Conservation (phyloP, 768 basidiomycete species). For the Astraeus odoratus region DNA sequence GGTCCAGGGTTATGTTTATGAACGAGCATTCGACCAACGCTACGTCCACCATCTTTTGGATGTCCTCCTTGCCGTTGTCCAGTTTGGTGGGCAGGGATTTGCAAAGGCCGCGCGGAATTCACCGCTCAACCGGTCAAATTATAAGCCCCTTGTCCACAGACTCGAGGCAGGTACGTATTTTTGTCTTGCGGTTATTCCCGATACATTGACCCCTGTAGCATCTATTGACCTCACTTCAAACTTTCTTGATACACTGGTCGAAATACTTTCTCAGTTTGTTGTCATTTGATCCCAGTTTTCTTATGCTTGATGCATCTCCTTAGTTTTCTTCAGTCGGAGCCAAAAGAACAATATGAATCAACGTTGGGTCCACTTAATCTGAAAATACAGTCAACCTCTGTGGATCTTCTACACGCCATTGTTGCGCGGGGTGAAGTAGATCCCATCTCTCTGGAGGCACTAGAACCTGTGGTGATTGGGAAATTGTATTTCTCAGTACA, state of each 20-base stretch:
- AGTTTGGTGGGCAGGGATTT: conserved; percentile 88
- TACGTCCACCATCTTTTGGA: conserved; percentile 71
- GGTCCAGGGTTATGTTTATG: conserved; percentile 61
- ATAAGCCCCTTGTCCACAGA: conserved; percentile 54
- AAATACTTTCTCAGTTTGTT: conserved; percentile 66
- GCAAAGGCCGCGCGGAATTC: conserved; percentile 65
- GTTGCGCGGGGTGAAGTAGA: conserved; percentile 80
- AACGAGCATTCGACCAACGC: conserved; percentile 70
- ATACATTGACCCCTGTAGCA: conserved; percentile 11
- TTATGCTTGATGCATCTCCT: conserved; percentile 3
- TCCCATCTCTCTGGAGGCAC: conserved; percentile 43
- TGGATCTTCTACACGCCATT: conserved; percentile 80
- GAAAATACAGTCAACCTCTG: conserved; percentile 61
- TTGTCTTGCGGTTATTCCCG: background rate
- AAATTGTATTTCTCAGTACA: conserved; percentile 76
- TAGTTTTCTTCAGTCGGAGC: conserved; percentile 78
- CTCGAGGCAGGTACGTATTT: conserved; percentile 47
- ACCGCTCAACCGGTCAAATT: conserved; percentile 55
- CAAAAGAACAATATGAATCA: conserved; percentile 37
- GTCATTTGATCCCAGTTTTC: background rate
- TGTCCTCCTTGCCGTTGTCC: conserved; percentile 65
- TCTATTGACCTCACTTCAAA: conserved; percentile 47
- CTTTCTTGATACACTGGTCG: conserved; percentile 74
- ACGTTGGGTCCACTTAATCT: conserved; percentile 59
- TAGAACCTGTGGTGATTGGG: conserved; percentile 66